Evolutionary conservation across 192 early-diverging fungal genomes (phyloP).

Genomic region (Gigaspora rosea): DNA sequence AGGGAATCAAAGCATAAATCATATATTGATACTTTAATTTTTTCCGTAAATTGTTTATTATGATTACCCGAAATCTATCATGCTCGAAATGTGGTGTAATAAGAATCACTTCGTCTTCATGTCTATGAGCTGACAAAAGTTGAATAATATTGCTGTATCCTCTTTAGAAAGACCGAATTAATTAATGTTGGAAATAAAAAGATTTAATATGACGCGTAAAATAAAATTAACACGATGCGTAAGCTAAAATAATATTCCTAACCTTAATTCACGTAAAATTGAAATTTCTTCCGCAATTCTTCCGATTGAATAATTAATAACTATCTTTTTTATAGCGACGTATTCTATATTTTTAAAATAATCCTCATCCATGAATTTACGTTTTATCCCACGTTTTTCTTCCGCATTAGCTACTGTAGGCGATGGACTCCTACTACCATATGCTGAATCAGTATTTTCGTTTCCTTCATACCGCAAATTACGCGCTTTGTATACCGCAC

Average conservation of each 20-base stretch:
- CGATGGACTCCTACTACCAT: too few relatives aligned
- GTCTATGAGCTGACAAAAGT: constrained; percentile 76
- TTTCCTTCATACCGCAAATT: constrained; percentile 73
- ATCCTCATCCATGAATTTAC: neutral
- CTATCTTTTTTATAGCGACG: constrained; percentile 88
- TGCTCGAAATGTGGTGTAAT: constrained; percentile 85
- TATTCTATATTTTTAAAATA: constrained; percentile 14
- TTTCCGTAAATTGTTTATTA: neutral
- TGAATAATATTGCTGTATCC: constrained; percentile 74
- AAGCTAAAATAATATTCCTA: neutral
- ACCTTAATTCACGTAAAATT: neutral
- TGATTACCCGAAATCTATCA: constrained; percentile 71
- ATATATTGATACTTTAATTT: too few relatives aligned
- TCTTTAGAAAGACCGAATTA: constrained; percentile 37
- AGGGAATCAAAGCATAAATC: neutral
- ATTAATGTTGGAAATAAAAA: neutral
- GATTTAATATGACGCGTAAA: neutral
- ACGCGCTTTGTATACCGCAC: constrained; percentile 88
- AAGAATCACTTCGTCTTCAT: constrained; percentile 78
- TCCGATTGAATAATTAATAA: constrained; percentile 74
- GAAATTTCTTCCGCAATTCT: constrained; percentile 61
- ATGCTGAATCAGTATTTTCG: constrained; percentile 60
- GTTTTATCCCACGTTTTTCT: neutral
- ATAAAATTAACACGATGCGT: neutral
- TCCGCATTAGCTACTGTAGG: too few relatives aligned